Conservation (phyloP, 2,329 filamentous ascomycete species). For the Penicillium sclerotiorum region DNA sequence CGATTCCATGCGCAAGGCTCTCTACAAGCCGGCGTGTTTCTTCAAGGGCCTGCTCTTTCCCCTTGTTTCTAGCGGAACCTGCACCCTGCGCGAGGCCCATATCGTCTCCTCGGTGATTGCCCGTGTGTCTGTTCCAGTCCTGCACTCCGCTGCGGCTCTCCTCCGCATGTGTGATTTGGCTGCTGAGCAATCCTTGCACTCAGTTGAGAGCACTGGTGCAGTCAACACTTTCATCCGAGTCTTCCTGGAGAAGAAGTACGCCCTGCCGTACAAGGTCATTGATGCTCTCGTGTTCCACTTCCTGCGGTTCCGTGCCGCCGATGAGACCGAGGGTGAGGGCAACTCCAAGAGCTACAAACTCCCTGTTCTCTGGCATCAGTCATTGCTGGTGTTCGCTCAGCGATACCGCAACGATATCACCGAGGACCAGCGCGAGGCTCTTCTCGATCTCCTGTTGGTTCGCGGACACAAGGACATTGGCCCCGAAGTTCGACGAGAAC, state of each 20-base stretch:
- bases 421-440: constrained; percentile 87
- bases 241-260: constrained; percentile 95
- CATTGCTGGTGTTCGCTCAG: constrained; percentile 86
- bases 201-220: constrained; percentile 82
- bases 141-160: constrained; percentile 89
- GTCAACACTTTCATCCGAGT: constrained; percentile 95
- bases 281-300: constrained; percentile 97
- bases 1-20: constrained; percentile 85
- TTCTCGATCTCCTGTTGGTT: constrained; percentile 82
- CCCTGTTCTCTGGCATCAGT: constrained; percentile 96
- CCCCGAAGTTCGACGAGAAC: constrained; percentile 84
- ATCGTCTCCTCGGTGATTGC: constrained; percentile 87
- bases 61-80: constrained; percentile 80
- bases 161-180: constrained; percentile 93
- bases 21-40: constrained; percentile 93
- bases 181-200: constrained; percentile 76
- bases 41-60: constrained; percentile 97
- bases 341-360: constrained; percentile 65
- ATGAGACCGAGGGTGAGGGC: constrained; percentile 53
- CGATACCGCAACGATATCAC: constrained; percentile 95
- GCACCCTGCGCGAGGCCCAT: constrained; percentile 86
- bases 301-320: constrained; percentile 76
- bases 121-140: constrained; percentile 81
- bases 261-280: constrained; percentile 89
- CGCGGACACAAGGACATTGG: constrained; percentile 87